Conservation (phyloP, 176 grass and related monocot species). For the Secale cereale region DNA sequence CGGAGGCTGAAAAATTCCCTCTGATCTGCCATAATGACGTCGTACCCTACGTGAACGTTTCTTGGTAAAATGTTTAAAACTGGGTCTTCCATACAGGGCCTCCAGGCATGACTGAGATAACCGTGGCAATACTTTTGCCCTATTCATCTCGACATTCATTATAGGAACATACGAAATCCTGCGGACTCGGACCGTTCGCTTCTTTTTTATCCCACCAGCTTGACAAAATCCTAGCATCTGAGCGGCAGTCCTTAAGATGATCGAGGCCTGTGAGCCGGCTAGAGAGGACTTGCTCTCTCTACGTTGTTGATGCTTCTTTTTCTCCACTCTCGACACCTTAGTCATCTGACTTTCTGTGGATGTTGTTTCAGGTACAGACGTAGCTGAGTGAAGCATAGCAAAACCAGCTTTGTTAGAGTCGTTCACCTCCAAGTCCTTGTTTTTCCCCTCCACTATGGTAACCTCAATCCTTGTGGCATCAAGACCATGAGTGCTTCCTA, state of each 20-base stretch:
- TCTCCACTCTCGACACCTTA: slow-evolving; percentile 4
- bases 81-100: slow-evolving; percentile 28
- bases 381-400: slow-evolving; percentile 12
- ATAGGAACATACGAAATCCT: slow-evolving; percentile 27
- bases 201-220: slow-evolving; percentile 42
- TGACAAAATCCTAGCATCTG: slow-evolving; percentile 36
- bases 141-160: slow-evolving; percentile 18
- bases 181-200: slow-evolving; percentile 34
- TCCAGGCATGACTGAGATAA: slow-evolving; percentile 35
- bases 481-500: not conserved
- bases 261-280: not conserved
- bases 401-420: slow-evolving; percentile 16
- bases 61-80: slow-evolving; percentile 47
- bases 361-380: slow-evolving; percentile 12
- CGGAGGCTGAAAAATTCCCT: slow-evolving; percentile 12
- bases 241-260: slow-evolving; percentile 35
- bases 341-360: slow-evolving; percentile 3
- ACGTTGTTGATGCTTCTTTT: not conserved
- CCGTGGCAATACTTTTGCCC: slow-evolving; percentile 11
- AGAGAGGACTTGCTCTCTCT: slow-evolving; percentile 6
- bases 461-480: not conserved
- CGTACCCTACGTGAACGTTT: slow-evolving; percentile 43
- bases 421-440: slow-evolving; percentile 22
- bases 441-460: not conserved
- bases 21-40: slow-evolving; percentile 2